Base-by-base conservation (phyloP, 371 early-diverging fungal genomes). In the Mycotypha africana region DNA sequence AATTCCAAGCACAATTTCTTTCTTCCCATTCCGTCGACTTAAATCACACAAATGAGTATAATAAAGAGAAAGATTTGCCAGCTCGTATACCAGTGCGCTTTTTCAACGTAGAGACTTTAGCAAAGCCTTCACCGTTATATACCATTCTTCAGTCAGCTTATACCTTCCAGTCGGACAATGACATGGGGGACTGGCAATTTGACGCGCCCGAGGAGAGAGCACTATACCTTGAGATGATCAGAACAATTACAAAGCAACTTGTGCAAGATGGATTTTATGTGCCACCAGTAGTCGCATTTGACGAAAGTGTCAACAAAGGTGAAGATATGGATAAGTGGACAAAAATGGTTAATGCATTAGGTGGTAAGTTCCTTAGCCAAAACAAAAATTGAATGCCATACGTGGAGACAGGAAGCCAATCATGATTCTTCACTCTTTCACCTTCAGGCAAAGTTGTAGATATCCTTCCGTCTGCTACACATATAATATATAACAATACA, bases 141-240 rank as follows among this genome's bases (percentile, higher is more conserved):
- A 51, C 51, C 17, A 62, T 82, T 24, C 61, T 84, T 15, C 46
- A 53, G 32, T 55, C 78, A 11, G 83, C 82, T 1, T 83, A 78
- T 44, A 42, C 52, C 16, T 81, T 68, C 42, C 74, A 73, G 38
- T 67, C 65, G 17, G 60, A 60, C 19, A 69, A 76, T 10, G 71
- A 67, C 30, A 61, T 74, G 53, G 51, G 65, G 35, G 67, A 67
- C 26, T 86, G 84, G 86, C 81, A 82, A 43, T 67, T 81, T 20
- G 56, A 63, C 26, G 67, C 74, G 42, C 53, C 60, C 12, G 58
- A 62, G 26, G 75, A 72, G 39, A 56, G 46, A 39, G 54, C 47
- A 8, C 42, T 60, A 24, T 58, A 77, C 41, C 17, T 78, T 3
- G 64, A 68, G 14, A 31, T 82, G 44, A 41, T 82, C 5, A 31